Base-by-base conservation (phyloP, 306 rosid species). In the Carpinus fangiana region DNA sequence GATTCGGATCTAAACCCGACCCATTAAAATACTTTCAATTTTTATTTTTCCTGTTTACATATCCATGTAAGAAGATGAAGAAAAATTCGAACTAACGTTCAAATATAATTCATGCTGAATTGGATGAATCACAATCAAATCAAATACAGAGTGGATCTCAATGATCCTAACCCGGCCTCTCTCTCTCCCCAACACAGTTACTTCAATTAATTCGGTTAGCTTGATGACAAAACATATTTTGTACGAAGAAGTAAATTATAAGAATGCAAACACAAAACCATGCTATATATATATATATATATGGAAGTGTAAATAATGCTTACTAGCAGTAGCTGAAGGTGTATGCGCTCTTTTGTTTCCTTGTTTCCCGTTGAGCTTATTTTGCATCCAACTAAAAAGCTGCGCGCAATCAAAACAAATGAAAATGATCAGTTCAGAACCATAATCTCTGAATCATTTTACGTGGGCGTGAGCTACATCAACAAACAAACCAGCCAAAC, bases 311-410 rank as follows among this genome's bases (percentile, higher is more conserved):
- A 31, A 31, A 31, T 31, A 31, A 31, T 31, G 34, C 34, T 31
- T 91, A 93, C 98, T 74, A 72, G 87, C 41, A 56, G 82, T 51
- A 56, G 82, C 10, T 38, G 87, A 26, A 73, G 73, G 59, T 67
- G 92, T 76, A 73, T 80, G 82, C 75, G 91, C 79, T 82, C 76
- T 91, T 82, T 82, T 89, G 80, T 53, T 85, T 69, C 86, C 96
- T 68, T 84, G 97, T 81, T 88, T 93, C 46, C 93, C 94, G 73
- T 81, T 79, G 64, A 96, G 86, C 83, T 89, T 93, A 76, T 86
- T 91, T 80, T 95, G 99, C 93, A 95, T 88, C 98, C 99, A 96
- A 70, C 92, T 74, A 75, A 96, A 85, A 79, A 96, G 90, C 99
- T 96, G 89, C 88, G 84, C 26, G 26, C 26, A 23, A 70, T 45